Evolutionary conservation across 345 rosid species (phyloP), one percentile per base, ranked within the genome.

Genomic region (Angophora floribunda): DNA sequence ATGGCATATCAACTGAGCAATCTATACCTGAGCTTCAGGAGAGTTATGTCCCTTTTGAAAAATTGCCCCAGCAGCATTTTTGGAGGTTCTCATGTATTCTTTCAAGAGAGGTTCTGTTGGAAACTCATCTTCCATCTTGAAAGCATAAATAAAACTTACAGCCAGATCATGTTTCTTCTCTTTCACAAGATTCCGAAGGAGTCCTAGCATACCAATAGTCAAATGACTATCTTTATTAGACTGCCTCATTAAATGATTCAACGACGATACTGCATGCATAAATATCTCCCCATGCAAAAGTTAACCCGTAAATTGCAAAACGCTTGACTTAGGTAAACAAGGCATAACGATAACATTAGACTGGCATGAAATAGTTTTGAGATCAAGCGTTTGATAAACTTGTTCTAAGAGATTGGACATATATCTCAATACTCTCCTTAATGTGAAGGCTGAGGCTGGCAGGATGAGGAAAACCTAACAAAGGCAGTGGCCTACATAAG

Each of bases 41-140:
- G 91, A 36, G 6, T 49, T 87, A 51, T 85, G 86, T 52, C 50
- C 67, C 21, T 45, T 85, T 28, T 32, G 85, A 13, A 80, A 70
- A 14, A 80, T 59, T 87, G 52, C 87, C 61, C 87, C 88, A 44
- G 87, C 55, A 45, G 47, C 79, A 36, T 80, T 86, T 87, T 87
- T 89, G 36, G 91, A 90, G 32, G 79, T 88, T 86, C 78, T 90
- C 89, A 92, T 86, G 88, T 51, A 78, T 36, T 94, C 90, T 36
- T 89, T 85, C 89, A 94, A 79, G 24, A 94, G 86, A 51, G 91
- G 86, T 7, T 91, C 86, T 4, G 90, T 92, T 32, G 88, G 91
- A 61, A 93, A 93, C 88, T 86, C 88, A 6, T 92, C 88, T 61
- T 86, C 88, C 92, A 92, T 59, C 79, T 87, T 88, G 44, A 92